Evolutionary conservation across 352 stramenopile genomes (phyloP), one percentile per base, ranked within the genome.

Genomic region (Phytophthora agathidicida): DNA sequence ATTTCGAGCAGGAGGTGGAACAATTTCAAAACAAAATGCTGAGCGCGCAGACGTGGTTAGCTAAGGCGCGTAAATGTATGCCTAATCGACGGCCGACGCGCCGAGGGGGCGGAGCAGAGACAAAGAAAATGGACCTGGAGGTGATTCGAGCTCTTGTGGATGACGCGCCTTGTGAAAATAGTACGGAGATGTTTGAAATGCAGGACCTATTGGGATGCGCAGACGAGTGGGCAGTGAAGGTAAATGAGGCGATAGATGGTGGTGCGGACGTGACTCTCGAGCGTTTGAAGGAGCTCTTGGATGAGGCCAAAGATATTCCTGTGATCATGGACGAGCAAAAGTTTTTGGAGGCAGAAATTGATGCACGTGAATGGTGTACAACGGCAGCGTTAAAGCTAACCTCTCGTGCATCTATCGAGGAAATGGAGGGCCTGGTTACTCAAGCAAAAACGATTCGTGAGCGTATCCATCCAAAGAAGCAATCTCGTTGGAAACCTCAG

Each of bases 251-350:
- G n/a, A 91, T 96, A 32, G 82, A 92, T 60, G 76, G 76, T 24
- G 82, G 75, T 19, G 73, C 75, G 8, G 81, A 92, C 43, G 83
- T 94, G 5, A 61, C 80, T 1, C 50, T 96, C n/a, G 58, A 76
- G 9, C 73, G 78, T n/a, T 38, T 96, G 19, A 89, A 90, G 30
- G 84, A 93, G 7, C 73, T 94, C 1, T 57, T 89, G 48, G 80
- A 92, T 27, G 87, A 94, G 60, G 85, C 82, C 0, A 82, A 79
- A 35, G 83, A 92, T 7, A 94, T 96, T 67, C 87, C 87, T n/a
- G 83, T 96, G 20, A 65, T 94, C 5, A 94, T 96, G 87, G 87
- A 94, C n/a, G 85, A 94, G 33, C 81, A 89, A 24, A 86, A 84
- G 37, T 91, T 70, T 46, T 57, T 96, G 4, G 78, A 86, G 30